Evolutionary conservation across 169 alveolate genomes (phyloP), one percentile per base, ranked within the genome.

Genomic region (Perkinsus olseni): DNA sequence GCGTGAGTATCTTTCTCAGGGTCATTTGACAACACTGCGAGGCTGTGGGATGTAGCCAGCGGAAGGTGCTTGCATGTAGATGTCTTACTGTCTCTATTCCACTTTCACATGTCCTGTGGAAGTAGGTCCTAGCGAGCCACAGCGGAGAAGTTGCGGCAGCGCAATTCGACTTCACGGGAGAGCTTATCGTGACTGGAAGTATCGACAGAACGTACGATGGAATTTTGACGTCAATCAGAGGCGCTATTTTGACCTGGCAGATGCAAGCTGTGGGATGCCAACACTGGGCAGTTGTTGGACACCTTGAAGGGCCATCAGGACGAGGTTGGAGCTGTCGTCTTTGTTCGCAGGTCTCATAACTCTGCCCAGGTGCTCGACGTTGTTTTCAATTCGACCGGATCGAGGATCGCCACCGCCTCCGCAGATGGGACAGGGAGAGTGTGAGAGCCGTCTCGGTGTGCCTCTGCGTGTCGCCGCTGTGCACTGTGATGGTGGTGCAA

Each of bases 31-130:
- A 96, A 96, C 91, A 97, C 98, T 0, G 98, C 98, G 10, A 97
- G 96, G 93, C 96, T 96, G 28, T 97, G 99, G 99, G 99, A 97
- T 94, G 95, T 96, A 34, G 95, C 97, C 95, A 95, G 97, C 48
- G 98, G 99, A 24, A 95, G 96, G 90, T 96, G 98, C 93, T 94
- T 97, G 6, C 97, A 95, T 91, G 74, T 92, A 38, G 74, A 24
- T 11, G 37, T 0, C 37, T 38, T 74, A 36, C 48, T 3, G 0
- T 13, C 92, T 50, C 21, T 28, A 31, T 31, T 0, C 62, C 21
- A 3, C 51, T n/a, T 31, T 11, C 50, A 38, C 38, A 21, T 10
- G 10, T 11, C 0, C 92, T 36, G 36, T 10, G 10, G 92, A 36
- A 50, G 36, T 13, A 91, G 21, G 96, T 97, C 38, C 94, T 97